These are phyloP conservation scores for Colletotrichum sp. DNA, from an alignment of 2,329 filamentous ascomycete genomes.

Conservation along the genomic window DNA sequence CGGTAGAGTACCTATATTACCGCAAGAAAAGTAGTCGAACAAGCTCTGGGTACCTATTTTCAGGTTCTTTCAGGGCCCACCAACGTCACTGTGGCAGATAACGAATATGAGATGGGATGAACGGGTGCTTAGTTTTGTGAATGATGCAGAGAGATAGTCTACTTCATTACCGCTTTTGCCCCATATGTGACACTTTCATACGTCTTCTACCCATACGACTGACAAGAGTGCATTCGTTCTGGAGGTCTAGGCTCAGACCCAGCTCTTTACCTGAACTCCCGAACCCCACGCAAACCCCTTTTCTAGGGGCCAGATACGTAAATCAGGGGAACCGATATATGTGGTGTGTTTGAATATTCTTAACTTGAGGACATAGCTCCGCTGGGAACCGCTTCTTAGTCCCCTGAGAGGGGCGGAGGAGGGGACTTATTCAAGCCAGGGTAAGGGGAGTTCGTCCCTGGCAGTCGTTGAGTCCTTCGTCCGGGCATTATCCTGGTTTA, in stretches of 20 bases:
- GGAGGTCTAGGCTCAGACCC: not conserved
- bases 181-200: not conserved
- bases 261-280: not conserved
- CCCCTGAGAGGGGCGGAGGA: not conserved
- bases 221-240: fast-evolving
- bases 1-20: no score
- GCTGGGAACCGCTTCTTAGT: not conserved
- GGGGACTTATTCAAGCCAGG: not conserved
- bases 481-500: not conserved
- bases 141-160: fast-evolving
- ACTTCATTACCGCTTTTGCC: not conserved
- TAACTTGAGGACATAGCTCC: not conserved
- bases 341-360: not conserved
- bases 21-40: no score
- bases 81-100: fast-evolving
- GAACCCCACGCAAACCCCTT: not conserved
- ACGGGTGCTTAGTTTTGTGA: not conserved
- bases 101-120: not conserved
- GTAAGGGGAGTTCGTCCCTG: not conserved
- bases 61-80: not conserved
- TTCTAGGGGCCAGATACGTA: not conserved
- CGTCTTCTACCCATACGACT: fast-evolving
- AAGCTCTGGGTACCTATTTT: not conserved
- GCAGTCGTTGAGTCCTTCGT: not conserved
- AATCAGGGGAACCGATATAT: not conserved